A percentile compares a stretch with the other conserved stretches of the same genome.
phyloP scores from a whole-genome alignment of 192 early-diverging fungal genomes.

The Backusella australiensis region DNA sequence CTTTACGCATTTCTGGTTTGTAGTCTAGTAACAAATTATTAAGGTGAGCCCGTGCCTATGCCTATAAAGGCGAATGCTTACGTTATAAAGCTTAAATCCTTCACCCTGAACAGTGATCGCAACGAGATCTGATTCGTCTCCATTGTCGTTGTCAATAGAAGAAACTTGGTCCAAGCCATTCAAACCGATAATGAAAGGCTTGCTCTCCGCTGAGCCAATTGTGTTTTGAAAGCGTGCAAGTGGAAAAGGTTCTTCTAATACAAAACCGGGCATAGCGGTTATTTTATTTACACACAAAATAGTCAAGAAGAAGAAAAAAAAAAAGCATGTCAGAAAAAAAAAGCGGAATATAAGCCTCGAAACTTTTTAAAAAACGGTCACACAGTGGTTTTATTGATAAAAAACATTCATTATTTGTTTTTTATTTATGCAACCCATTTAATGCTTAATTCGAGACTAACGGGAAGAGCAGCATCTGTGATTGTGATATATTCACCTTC shows the following conservation, averaged over 20 bases:
- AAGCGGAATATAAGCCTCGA: background rate
- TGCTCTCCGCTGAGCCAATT: constrained; percentile 22
- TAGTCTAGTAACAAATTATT: constrained; percentile 30
- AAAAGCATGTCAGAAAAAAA: constrained; percentile 3
- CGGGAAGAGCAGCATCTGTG: constrained; percentile 76
- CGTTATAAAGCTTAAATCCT: constrained; percentile 52
- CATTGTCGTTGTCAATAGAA: constrained; percentile 19
- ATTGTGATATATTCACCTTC: constrained; percentile 74
- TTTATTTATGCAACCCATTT: constrained; percentile 4
- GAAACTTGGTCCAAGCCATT: constrained; percentile 18
- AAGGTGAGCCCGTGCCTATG: background rate
- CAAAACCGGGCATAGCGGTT: constrained; percentile 41
- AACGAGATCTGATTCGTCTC: constrained; percentile 28
- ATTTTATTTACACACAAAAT: background rate
- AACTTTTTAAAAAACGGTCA: background rate
- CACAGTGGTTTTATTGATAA: background rate
- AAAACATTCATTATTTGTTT: background rate
- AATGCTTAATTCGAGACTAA: constrained; percentile 45
- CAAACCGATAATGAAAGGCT: constrained; percentile 22
- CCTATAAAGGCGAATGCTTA: constrained; percentile 10
- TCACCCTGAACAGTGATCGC: constrained; percentile 51
- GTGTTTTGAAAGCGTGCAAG: constrained; percentile 45
- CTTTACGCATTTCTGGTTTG: constrained; percentile 47
- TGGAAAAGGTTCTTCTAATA: constrained; percentile 47
- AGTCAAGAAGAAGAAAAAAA: background rate